A percentile compares a stretch with the other conserved stretches of the same genome.
Evolutionary conservation across 768 basidiomycete species (phyloP).

Genomic region (Boletus vermiculosoides): DNA sequence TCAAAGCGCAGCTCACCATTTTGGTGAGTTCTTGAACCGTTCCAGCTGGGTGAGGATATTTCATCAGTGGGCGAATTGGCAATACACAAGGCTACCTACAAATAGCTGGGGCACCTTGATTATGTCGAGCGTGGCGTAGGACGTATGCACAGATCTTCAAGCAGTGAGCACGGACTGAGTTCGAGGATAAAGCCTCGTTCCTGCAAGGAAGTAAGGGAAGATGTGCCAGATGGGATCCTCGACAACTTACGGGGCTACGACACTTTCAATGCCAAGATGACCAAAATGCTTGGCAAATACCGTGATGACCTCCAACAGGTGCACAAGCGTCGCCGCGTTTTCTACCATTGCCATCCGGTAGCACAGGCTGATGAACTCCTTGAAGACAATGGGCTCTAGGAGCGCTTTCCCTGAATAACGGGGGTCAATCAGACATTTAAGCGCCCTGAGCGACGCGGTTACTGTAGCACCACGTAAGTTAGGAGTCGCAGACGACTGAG

Average conservation of each 20-base stretch:
- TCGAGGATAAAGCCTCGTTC: slow-evolving; percentile 34
- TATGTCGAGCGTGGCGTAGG: slow-evolving; percentile 67
- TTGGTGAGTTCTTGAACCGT: slow-evolving; percentile 51
- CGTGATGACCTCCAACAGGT: slow-evolving; percentile 68
- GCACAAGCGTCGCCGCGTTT: slow-evolving; percentile 63
- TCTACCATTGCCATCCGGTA: slow-evolving; percentile 92
- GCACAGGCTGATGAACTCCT: slow-evolving; percentile 84
- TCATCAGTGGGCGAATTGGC: slow-evolving; percentile 8
- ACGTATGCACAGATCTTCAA: slow-evolving; percentile 81
- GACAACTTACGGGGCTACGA: slow-evolving; percentile 18
- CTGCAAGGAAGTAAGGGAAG: slow-evolving; percentile 7
- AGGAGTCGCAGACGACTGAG: slow-evolving; percentile 49
- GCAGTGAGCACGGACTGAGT: slow-evolving; percentile 57
- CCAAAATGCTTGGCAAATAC: slow-evolving; percentile 48
- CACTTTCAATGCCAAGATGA: slow-evolving; percentile 27
- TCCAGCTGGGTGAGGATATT: slow-evolving; percentile 44
- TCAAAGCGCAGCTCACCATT: slow-evolving; percentile 63
- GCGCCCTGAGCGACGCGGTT: slow-evolving; percentile 66
- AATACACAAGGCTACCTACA: slow-evolving; percentile 37
- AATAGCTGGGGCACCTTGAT: slow-evolving; percentile 48
- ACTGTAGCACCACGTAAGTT: slow-evolving; percentile 47
- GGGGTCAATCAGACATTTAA: slow-evolving; percentile 77
- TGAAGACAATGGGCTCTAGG: slow-evolving; percentile 78
- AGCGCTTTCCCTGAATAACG: slow-evolving; percentile 81
- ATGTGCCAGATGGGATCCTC: neutral